A percentile compares a stretch with the other conserved stretches of the same genome.
phyloP scores from a whole-genome alignment of 1,139 yeast genomes.

The Candida tetrigidarum region DNA sequence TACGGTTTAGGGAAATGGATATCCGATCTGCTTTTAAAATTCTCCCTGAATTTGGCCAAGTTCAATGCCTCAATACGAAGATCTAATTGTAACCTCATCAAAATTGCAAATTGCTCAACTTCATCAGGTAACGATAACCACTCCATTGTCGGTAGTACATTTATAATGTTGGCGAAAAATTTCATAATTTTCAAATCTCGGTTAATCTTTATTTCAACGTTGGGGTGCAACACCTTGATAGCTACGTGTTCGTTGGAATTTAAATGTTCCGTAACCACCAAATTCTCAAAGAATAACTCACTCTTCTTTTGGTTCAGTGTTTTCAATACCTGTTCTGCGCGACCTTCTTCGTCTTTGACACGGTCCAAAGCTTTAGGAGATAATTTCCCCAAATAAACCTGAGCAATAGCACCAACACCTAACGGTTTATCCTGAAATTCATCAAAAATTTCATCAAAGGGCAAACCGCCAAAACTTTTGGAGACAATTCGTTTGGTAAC shows the following conservation, averaged over 20 bases:
- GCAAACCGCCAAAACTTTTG: constrained; percentile 61
- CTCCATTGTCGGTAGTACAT: constrained; percentile 89
- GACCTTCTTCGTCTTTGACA: constrained; percentile 32
- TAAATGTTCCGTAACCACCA: constrained; percentile 44
- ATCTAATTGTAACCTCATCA: constrained; percentile 91
- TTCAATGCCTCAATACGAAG: constrained; percentile 88
- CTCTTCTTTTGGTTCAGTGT: constrained; percentile 13
- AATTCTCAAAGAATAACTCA: constrained; percentile 35
- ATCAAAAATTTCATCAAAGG: constrained; percentile 79
- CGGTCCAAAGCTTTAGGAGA: constrained; percentile 46
- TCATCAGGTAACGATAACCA: constrained; percentile 97
- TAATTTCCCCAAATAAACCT: constrained; percentile 81
- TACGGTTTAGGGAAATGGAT: constrained; percentile 85
- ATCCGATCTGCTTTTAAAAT: constrained; percentile 61
- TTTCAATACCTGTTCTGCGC: constrained; percentile 18
- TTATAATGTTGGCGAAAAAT: constrained; percentile 72
- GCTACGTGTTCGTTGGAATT: constrained; percentile 70
- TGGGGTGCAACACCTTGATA: constrained; percentile 90
- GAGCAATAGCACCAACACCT: constrained; percentile 98
- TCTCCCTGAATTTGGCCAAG: constrained; percentile 65
- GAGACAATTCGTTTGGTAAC: constrained; percentile 64
- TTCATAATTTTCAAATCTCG: constrained; percentile 86
- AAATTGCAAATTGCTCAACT: constrained; percentile 80
- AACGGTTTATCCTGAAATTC: constrained; percentile 76
- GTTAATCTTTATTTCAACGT: constrained; percentile 69